Conservation (phyloP, 176 grass and related monocot genomes). For the Pontederia crassipes region DNA sequence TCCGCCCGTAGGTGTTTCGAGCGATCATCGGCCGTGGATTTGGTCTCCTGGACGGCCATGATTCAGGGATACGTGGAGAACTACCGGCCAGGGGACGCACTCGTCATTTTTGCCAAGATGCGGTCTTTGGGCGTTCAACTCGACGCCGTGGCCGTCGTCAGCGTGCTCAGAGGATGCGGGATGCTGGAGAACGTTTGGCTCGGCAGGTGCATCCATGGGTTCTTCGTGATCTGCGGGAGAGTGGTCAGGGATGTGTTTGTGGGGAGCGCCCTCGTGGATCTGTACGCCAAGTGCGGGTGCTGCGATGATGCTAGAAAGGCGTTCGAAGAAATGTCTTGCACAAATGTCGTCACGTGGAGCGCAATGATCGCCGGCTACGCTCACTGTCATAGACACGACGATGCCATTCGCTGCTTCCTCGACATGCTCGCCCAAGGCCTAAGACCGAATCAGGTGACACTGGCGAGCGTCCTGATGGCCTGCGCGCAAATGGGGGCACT, state of each 20-base stretch:
- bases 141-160: conserved; percentile 15
- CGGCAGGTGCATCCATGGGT: conserved; percentile 21
- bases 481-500: conserved; percentile 15
- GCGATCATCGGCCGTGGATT: neutral
- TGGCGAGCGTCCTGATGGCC: neutral
- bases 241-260: conserved; percentile 14
- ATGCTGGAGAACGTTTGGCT: conserved; percentile 14
- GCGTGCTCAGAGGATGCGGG: conserved; percentile 11
- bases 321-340: conserved; percentile 23
- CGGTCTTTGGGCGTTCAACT: conserved; percentile 1
- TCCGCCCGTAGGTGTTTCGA: conserved; percentile 10
- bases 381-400: neutral
- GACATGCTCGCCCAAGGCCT: conserved; percentile 8
- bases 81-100: neutral
- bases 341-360: conserved; percentile 18
- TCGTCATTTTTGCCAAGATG: conserved; percentile 6
- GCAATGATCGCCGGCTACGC: conserved; percentile 10
- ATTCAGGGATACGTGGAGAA: conserved; percentile 8
- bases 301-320: conserved; percentile 4
- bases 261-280: conserved; percentile 15
- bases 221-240: conserved; percentile 15
- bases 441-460: conserved; percentile 1
- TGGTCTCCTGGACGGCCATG: conserved; percentile 14
- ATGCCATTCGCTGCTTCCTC: neutral
- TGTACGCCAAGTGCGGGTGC: conserved; percentile 8